Conservation (phyloP, 2,329 filamentous ascomycete species). For the Fonsecaea pedrosoi region DNA sequence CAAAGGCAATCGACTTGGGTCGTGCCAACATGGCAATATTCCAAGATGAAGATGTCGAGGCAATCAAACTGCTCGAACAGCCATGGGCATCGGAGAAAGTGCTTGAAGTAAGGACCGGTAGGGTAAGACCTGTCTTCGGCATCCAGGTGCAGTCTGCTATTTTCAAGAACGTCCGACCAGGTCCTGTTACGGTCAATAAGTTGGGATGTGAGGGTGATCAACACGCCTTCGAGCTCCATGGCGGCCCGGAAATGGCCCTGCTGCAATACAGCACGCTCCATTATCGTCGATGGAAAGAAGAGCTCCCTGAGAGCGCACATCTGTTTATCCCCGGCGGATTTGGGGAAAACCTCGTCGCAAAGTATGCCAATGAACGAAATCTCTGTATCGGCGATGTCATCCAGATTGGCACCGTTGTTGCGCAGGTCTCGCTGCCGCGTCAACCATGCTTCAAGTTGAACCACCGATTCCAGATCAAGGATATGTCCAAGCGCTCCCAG, state of each 20-base stretch:
- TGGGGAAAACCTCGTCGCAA: constrained; percentile 68
- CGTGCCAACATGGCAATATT: constrained; percentile 17
- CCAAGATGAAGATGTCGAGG: constrained; percentile 16
- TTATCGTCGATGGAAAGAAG: constrained; percentile 62
- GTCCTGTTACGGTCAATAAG: constrained; percentile 19
- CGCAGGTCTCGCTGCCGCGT: constrained; percentile 67
- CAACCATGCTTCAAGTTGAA: constrained; percentile 74
- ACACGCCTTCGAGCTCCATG: constrained; percentile 68
- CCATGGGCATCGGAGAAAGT: constrained; percentile 25
- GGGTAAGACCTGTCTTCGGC: constrained; percentile 22
- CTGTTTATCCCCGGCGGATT: constrained; percentile 66
- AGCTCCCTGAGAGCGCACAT: constrained; percentile 59
- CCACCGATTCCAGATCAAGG: constrained; percentile 68
- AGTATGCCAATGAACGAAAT: constrained; percentile 67
- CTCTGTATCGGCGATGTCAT: constrained; percentile 70
- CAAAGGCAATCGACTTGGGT: neutral
- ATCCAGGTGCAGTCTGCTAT: constrained; percentile 24
- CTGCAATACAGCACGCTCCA: constrained; percentile 67
- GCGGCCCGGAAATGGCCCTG: constrained; percentile 68
- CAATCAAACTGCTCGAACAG: constrained; percentile 17
- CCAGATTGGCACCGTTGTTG: constrained; percentile 58
- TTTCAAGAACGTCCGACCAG: constrained; percentile 25
- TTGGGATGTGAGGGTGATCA: constrained; percentile 66
- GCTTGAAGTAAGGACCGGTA: constrained; percentile 26
- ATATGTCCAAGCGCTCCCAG: constrained; percentile 66